Base-by-base conservation (phyloP, 257 asterid genomes). In the Scutellaria galericulata region DNA sequence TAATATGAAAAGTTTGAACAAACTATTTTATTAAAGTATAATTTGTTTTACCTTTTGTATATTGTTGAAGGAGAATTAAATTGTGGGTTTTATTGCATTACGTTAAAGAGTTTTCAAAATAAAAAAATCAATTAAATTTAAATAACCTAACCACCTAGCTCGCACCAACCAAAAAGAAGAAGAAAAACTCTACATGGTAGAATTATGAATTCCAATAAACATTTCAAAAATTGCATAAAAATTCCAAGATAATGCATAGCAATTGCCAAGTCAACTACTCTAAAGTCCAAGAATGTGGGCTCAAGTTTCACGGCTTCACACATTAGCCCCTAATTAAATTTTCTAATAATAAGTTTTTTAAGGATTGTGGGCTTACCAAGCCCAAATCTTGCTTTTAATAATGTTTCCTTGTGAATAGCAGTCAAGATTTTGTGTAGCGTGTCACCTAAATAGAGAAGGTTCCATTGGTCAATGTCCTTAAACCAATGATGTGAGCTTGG, bases 261-360 rank as follows among this genome's bases (percentile, higher is more conserved):
- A 35, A 71, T 45, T 78, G 66, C 78, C 46, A 68, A 69, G 57
- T 79, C 75, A 45, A 57, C 20, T 46, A 7, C 8, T 7, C 15
- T 58, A 65, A 50, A 74, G 77, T 77, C 84, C 50, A 48, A 60
- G 18, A 80, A 51, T 64, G 77, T 63, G 56, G 81, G 76, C 47
- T 41, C 37, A 48, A 56, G 18, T 50, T 64, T 48, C 74, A 62
- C n/a, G 69, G 45, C 54, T 82, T 72, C 83, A 75, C 81, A 76
- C 81, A 20, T 20, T 20, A 39, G 70, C 45, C 61, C 3, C 20
- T 7, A 35, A 37, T 1, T 7, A 3, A 27, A 27, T 10, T 12
- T 57, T 61, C 7, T 18, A 18, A 18, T 18, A 18, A 0, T 18
- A 18, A 18, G 18, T 18, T 18, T 18, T 18, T 18, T 18, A 18